Evolutionary conservation across 1,284 basidiomycete genomes (phyloP), one percentile per base, ranked within the genome.

Genomic region (Cerrena zonata): DNA sequence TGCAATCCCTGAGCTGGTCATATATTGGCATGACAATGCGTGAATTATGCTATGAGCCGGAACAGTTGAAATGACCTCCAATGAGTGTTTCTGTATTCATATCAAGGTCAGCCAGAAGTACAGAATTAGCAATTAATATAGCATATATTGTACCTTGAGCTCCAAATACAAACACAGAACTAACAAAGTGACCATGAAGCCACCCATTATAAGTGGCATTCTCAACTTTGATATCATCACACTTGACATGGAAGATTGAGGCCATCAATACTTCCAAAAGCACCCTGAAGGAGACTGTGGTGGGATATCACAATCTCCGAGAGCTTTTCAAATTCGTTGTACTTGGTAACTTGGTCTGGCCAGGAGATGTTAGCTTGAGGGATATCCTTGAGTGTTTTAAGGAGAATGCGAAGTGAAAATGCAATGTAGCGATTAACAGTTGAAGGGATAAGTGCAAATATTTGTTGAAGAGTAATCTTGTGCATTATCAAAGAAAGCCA

Each of bases 141-240:
- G 12, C 5, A n/a, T n/a, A n/a, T n/a, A n/a, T n/a, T n/a, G n/a
- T 24, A 74, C 72, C 72, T 51, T 60, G 39, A 3, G 69, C 56
- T 0, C 62, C 53, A 56, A 71, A 67, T 0, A 52, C 58, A 18
- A 69, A 21, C 0, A 69, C 58, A 52, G 45, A 56, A 51, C 66
- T 71, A 2, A 69, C 48, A 37, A 62, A 74, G 50, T 79, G 76
- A 0, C 62, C 65, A 42, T 66, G 63, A 1, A 70, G 47, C 76
- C 76, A 79, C 0, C 75, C 71, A 65, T 77, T 78, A 53, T 69
- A 78, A 3, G 70, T 77, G 1, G 69, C 67, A 63, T 78, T 77
- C 54, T 78, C 71, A 2, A 75, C 61, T 10, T 73, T 69, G 0
- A 56, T 52, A 59, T 79, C 69, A 34, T 50, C 51, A 61, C 1